Evolutionary conservation across 495 filamentous ascomycete species (phyloP), one percentile per base, ranked within the genome.

Genomic region (Neurospora sp.): DNA sequence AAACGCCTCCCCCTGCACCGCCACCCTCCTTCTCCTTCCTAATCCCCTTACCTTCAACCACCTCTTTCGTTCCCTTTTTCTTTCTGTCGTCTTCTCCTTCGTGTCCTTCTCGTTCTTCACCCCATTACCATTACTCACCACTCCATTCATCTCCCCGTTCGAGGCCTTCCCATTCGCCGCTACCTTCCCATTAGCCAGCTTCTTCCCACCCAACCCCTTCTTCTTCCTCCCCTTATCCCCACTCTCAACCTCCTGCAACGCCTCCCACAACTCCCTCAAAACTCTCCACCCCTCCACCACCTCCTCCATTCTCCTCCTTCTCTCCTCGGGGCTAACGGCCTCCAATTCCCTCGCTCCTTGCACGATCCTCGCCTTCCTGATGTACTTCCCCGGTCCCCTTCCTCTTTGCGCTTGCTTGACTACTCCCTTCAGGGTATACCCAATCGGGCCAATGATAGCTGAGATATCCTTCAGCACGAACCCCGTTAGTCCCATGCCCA

Each of bases 401-500:
- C 81, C 75, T 11, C 88, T 83, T 48, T 85, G 79, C 0, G 84
- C 72, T 71, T 89, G 85, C 69, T 88, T 88, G 73, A 85, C 84
- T 0, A 92, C 76, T 11, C 92, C 92, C 78, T 93, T 90, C 27
- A 92, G 81, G 0, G 89, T 86, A 72, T 90, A 93, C 0, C 87
- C 91, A 7, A 89, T 77, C 0, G 90, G 88, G 4, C 90, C 91
- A 4, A 90, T 77, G 0, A 92, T 72, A 1, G 91, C 92, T 14
- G 89, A 85, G 18, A 91, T 81, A 71, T 91, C 84, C 80, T 94
- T 94, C 3, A 94, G 83, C 6, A 93, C 85, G 35, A 94, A 87
- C 0, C 93, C 91, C 3, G 91, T 89, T 1, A 93, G 76, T 2
- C 93, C 93, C 84, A 92, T 94, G 1, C 90, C 92, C 2, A 94